Evolutionary conservation across 2,329 filamentous ascomycete genomes (phyloP).

Genomic region (Mycosphaerella sp.): DNA sequence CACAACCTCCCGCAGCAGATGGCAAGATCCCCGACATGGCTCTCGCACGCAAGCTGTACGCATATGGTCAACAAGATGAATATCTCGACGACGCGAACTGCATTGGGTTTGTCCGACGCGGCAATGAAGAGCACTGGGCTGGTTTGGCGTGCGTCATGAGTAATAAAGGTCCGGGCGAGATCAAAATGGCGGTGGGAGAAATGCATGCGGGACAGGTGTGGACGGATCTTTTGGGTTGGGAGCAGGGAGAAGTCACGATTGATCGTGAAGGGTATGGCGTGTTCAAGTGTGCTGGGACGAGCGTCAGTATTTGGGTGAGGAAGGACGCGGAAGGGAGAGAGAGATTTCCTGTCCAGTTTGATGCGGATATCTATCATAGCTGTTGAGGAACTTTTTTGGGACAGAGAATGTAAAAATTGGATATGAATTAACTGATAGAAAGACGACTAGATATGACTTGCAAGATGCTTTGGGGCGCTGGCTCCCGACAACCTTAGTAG

Average conservation of each 20-base stretch:
- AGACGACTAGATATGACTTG: not conserved
- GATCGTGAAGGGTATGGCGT: conserved; percentile 52
- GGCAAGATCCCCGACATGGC: conserved; percentile 48
- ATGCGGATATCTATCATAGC: conserved; percentile 20
- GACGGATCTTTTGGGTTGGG: conserved; percentile 58
- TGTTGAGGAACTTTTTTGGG: not conserved
- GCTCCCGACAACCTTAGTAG: too few relatives aligned
- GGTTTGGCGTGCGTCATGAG: conserved; percentile 48
- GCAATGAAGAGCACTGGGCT: conserved; percentile 43
- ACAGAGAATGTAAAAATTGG: not conserved
- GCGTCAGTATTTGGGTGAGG: conserved; percentile 58
- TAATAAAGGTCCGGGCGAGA: conserved; percentile 33
- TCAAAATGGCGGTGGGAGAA: conserved; percentile 56
- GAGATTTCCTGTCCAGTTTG: conserved; percentile 35
- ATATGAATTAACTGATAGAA: not conserved
- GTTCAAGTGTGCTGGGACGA: conserved; percentile 50
- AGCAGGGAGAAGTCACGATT: conserved; percentile 51
- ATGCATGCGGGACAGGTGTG: conserved; percentile 50
- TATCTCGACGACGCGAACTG: conserved; percentile 57
- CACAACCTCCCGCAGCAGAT: conserved; percentile 40
- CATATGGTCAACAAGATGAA: conserved; percentile 57
- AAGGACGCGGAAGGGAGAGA: conserved; percentile 50
- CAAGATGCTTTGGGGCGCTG: too few relatives aligned
- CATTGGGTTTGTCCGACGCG: conserved; percentile 53
- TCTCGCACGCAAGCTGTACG: conserved; percentile 57